A percentile compares a stretch with the other conserved stretches of the same genome.
phyloP scores from a whole-genome alignment of 306 rosid genomes.

The Acacia crassicarpa region DNA sequence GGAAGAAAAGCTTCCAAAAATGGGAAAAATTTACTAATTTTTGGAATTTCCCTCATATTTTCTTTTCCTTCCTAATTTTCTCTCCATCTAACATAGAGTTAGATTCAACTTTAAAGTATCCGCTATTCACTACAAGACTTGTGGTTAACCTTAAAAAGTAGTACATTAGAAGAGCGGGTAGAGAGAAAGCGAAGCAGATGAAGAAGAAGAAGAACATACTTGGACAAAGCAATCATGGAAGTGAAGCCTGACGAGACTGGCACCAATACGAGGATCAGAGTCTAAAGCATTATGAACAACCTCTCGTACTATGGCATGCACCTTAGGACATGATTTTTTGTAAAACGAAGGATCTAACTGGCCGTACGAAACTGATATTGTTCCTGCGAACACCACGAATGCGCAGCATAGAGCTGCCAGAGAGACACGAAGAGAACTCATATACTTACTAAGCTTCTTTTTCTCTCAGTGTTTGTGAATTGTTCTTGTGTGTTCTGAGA shows the following conservation, averaged over 20 bases:
- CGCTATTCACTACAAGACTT: neutral
- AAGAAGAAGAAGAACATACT: slow-evolving; percentile 20
- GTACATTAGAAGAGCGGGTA: too few species aligned
- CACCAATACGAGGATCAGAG: slow-evolving; percentile 41
- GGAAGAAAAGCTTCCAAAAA: too few species aligned
- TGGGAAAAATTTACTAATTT: too few species aligned
- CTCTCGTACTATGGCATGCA: neutral
- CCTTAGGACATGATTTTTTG: slow-evolving; percentile 27
- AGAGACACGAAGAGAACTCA: neutral
- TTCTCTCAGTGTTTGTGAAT: neutral
- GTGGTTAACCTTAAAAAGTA: too few species aligned
- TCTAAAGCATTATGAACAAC: slow-evolving; percentile 18
- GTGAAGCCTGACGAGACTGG: slow-evolving; percentile 55
- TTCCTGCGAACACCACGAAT: neutral
- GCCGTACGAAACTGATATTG: neutral
- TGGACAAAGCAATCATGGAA: slow-evolving; percentile 67
- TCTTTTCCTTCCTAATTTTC: too few species aligned
- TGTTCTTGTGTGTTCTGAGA: neutral
- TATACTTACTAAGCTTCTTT: neutral
- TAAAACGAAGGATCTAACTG: slow-evolving; percentile 36
- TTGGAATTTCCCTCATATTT: too few species aligned
- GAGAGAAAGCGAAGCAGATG: neutral
- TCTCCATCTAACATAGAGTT: neutral
- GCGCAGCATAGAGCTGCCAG: slow-evolving; percentile 16
- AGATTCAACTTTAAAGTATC: neutral